A percentile compares a stretch with the other conserved stretches of the same genome.
phyloP scores from a whole-genome alignment of 345 rosid genomes.

The Diplotaxis tenuifolia region DNA sequence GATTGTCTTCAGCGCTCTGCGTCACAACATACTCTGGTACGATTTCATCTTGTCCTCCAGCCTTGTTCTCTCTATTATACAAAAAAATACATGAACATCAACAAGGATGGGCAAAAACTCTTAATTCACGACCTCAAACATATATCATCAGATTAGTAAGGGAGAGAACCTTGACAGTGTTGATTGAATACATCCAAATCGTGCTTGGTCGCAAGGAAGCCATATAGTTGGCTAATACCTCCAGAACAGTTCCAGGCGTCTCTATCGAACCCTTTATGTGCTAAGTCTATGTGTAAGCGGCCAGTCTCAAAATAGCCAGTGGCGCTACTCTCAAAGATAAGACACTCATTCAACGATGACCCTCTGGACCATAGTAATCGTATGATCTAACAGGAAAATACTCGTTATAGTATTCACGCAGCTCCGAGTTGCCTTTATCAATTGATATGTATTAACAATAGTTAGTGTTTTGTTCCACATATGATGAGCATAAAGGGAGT shows the following conservation, averaged over 20 bases:
- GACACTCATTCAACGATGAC: slow-evolving; percentile 92
- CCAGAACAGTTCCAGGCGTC: slow-evolving; percentile 70
- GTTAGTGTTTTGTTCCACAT: neutral
- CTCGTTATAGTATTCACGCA: slow-evolving; percentile 58
- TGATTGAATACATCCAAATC: slow-evolving; percentile 72
- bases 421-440: slow-evolving; percentile 95
- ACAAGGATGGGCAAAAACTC: neutral
- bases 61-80: too few relatives aligned
- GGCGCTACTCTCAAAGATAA: slow-evolving; percentile 75
- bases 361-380: slow-evolving; percentile 91
- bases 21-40: too few relatives aligned
- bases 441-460: slow-evolving; percentile 42
- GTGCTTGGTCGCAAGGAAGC: slow-evolving; percentile 67
- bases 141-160: too few relatives aligned
- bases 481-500: neutral
- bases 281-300: slow-evolving; percentile 64
- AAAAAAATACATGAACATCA: too few relatives aligned
- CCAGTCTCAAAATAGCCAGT: slow-evolving; percentile 85
- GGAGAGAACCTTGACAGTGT: slow-evolving; percentile 75
- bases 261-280: slow-evolving; percentile 73
- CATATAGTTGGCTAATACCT: slow-evolving; percentile 85
- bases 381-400: slow-evolving; percentile 77
- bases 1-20: too few relatives aligned
- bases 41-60: too few relatives aligned
- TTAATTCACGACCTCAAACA: neutral